A percentile compares a stretch with the other conserved stretches of the same genome.
Conservation (phyloP, 2,329 filamentous ascomycete species). For the Claviceps arundinis region DNA sequence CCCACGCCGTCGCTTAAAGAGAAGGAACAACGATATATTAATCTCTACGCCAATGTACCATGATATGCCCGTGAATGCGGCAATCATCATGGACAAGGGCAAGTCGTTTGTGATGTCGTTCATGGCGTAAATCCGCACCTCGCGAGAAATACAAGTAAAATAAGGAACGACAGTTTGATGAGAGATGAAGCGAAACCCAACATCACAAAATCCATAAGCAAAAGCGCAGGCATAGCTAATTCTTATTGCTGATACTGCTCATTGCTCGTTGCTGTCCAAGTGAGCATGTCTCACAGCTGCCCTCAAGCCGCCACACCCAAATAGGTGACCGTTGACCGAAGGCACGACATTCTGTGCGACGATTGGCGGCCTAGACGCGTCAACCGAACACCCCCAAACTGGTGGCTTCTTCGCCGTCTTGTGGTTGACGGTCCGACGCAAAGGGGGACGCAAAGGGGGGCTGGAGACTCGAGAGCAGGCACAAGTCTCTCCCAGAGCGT, state of each 20-base stretch:
- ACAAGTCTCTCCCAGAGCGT: not conserved
- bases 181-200: too few relatives aligned
- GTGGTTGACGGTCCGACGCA: not conserved
- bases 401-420: not conserved
- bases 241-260: not conserved
- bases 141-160: not conserved
- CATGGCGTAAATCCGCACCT: conserved; percentile 1
- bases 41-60: conserved; percentile 20
- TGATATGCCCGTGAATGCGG: conserved; percentile 23
- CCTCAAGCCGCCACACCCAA: too few relatives aligned
- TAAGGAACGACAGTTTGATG: too few relatives aligned
- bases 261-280: not conserved
- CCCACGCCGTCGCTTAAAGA: conserved; percentile 17
- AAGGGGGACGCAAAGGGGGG: not conserved
- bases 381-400: not conserved
- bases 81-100: conserved; percentile 20
- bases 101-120: conserved; percentile 10
- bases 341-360: not conserved
- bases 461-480: not conserved
- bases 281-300: too few relatives aligned
- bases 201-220: not conserved
- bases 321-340: not conserved
- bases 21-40: conserved; percentile 15
- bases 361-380: not conserved
- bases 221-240: not conserved